Evolutionary conservation across 225 moss, liverwort and hornwort species (phyloP).

Genomic region (Straminergon stramineum): DNA sequence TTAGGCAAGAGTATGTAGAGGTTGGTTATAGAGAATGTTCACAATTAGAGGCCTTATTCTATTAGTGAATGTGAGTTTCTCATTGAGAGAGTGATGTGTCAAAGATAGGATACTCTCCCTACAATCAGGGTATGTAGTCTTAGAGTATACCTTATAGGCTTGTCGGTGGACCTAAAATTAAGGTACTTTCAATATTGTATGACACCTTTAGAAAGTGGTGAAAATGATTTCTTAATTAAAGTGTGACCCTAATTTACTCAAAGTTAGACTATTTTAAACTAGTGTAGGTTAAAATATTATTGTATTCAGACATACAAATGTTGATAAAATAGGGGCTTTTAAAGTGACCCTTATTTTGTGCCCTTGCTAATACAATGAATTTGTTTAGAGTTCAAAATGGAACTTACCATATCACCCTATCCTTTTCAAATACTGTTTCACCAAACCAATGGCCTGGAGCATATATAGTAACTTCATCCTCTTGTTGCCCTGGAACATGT

Average conservation of each 20-base stretch:
- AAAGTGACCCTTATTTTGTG: fast-evolving
- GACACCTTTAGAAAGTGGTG: background rate
- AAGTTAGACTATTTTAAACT: too few relatives aligned
- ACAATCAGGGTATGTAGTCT: background rate
- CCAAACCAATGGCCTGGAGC: conserved; percentile 29
- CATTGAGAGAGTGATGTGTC: background rate
- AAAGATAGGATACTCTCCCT: background rate
- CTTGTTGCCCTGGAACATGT: conserved; percentile 1
- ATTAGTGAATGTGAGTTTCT: background rate
- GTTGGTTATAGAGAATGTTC: background rate
- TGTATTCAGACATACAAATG: fast-evolving
- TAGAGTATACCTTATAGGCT: background rate
- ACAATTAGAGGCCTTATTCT: background rate
- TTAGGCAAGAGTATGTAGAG: background rate
- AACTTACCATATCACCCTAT: conserved; percentile 3
- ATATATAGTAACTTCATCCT: background rate
- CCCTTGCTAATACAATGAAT: fast-evolving
- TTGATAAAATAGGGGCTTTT: background rate
- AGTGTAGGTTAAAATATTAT: background rate
- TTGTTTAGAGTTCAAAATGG: background rate
- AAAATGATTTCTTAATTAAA: fast-evolving
- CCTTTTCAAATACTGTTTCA: conserved; percentile 12
- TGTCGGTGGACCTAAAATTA: too few relatives aligned
- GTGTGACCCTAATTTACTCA: background rate
- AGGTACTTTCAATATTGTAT: background rate